Evolutionary conservation across 768 basidiomycete species (phyloP).

Genomic region (Tulasnella sp.): DNA sequence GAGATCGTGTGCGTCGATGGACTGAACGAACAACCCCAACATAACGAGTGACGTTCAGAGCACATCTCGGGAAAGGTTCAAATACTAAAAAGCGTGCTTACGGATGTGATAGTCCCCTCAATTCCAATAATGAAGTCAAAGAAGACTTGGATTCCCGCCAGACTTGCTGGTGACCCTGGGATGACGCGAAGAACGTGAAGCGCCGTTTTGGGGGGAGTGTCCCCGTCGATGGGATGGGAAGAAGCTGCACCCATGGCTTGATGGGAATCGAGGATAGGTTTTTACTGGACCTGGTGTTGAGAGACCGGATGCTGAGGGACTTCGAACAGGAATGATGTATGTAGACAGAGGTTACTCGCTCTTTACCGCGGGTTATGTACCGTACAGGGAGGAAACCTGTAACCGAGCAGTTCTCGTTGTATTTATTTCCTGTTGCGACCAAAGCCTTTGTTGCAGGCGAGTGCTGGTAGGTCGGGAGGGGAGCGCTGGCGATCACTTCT

Average conservation of each 20-base stretch:
- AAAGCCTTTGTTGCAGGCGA: not conserved
- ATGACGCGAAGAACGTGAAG: slow-evolving; percentile 89
- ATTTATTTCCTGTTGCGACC: not conserved
- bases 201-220: slow-evolving; percentile 51
- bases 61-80: slow-evolving; percentile 42
- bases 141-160: slow-evolving; percentile 82
- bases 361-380: not conserved
- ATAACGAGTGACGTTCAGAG: not conserved
- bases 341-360: not conserved
- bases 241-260: slow-evolving; percentile 23
- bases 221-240: slow-evolving; percentile 19
- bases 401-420: not conserved
- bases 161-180: slow-evolving; percentile 80
- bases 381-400: not conserved
- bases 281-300: too few species aligned
- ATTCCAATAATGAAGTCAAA: slow-evolving; percentile 97
- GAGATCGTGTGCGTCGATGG: slow-evolving; percentile 43
- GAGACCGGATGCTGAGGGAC: not conserved
- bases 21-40: not conserved
- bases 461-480: not conserved
- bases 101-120: slow-evolving; percentile 51
- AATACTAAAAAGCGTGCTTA: slow-evolving; percentile 34
- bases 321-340: not conserved
- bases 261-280: not conserved
- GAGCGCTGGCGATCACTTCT: not conserved